Evolutionary conservation across 2,329 filamentous ascomycete species (phyloP), one percentile per base, ranked within the genome.

Genomic region (Intubia oerlemansii): DNA sequence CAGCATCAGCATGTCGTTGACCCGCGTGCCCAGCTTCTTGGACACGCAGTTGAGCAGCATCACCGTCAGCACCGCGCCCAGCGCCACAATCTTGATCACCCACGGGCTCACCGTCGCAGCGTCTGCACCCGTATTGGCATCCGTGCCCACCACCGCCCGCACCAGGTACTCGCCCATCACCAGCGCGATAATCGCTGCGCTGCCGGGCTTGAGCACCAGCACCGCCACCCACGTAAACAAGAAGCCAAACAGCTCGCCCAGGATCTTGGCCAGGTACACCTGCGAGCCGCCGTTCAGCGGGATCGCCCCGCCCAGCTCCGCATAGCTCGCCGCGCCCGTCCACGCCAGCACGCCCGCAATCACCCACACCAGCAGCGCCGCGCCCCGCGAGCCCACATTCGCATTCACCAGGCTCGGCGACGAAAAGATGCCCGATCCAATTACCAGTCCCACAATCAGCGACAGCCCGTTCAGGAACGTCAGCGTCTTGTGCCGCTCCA

Each of bases 131-230:
- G 18, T 10, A 19, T 10, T 72, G 3, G 78, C 78, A 33, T 92
- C 80, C n/a, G 82, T 71, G 7, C 84, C 84, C 33, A 91, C 74
- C 24, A 77, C 63, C 10, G 82, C 84, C 26, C 82, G 66, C 30
- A 93, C 80, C n/a, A 92, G 57, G 45, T 98, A 98, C 52, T 98
- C 88, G 24, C 88, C 88, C 59, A 95, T 93, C 43, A 98, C 93
- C 40, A 98, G 93, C 38, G 85, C 66, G 38, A 98, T 81, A 45
- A 98, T 98, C 36, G 88, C 88, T 8, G 82, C 74, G 22, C 79
- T 78, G 3, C 88, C 88, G 1, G 88, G 88, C 53, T 93, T 95
- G 36, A 98, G 57, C 10, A 98, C 88, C 34, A 88, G 65, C 11
- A 95, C 81, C 1, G 88, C 84, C 29, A 80, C 82, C 88, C 88